Percentiles rank a stretch among this genome's conserved stretches.
These are phyloP conservation scores for Huntiella savannae DNA, from an alignment of 2,329 filamentous ascomycete genomes.

Conservation along the genomic window DNA sequence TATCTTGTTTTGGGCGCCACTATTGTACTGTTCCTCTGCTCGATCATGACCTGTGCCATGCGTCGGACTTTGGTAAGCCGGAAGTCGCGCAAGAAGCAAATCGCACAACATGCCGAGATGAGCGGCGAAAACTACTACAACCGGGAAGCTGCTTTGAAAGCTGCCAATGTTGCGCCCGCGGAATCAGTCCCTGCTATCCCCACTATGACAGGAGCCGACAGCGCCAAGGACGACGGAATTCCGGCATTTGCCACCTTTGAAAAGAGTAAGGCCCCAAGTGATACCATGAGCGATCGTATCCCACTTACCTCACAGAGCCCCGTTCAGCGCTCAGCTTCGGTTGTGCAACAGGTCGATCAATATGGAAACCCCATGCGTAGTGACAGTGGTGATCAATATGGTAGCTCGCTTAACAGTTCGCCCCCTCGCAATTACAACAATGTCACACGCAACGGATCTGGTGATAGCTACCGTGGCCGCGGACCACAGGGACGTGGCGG, in stretches of 20 bases:
- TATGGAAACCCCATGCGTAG: slow-evolving; percentile 38
- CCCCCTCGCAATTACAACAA: not conserved
- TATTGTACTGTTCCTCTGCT: slow-evolving; percentile 62
- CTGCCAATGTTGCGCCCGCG: slow-evolving; percentile 22
- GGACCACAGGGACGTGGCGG: slow-evolving; percentile 20
- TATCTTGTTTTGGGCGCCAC: slow-evolving; percentile 85
- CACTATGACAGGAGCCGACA: slow-evolving; percentile 29
- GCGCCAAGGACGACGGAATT: slow-evolving; percentile 25
- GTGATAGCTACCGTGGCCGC: slow-evolving; percentile 33
- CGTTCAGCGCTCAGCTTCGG: slow-evolving; percentile 31
- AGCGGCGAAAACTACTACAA: slow-evolving; percentile 85
- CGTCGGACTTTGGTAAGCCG: slow-evolving; percentile 75
- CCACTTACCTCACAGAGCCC: slow-evolving; percentile 50
- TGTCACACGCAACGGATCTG: slow-evolving; percentile 18
- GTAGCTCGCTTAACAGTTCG: slow-evolving; percentile 1
- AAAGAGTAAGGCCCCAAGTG: slow-evolving; percentile 28
- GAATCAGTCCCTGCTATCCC: slow-evolving; percentile 38
- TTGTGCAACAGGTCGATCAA: slow-evolving; percentile 29
- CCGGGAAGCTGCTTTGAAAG: slow-evolving; percentile 38
- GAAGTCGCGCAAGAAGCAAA: slow-evolving; percentile 81
- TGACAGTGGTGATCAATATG: slow-evolving; percentile 8
- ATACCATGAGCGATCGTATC: slow-evolving; percentile 40
- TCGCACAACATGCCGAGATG: slow-evolving; percentile 92
- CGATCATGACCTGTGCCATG: slow-evolving; percentile 85
- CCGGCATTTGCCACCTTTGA: slow-evolving; percentile 48